Conservation (phyloP, 2,329 filamentous ascomycete species). For the Colletotrichum chlorophyti region DNA sequence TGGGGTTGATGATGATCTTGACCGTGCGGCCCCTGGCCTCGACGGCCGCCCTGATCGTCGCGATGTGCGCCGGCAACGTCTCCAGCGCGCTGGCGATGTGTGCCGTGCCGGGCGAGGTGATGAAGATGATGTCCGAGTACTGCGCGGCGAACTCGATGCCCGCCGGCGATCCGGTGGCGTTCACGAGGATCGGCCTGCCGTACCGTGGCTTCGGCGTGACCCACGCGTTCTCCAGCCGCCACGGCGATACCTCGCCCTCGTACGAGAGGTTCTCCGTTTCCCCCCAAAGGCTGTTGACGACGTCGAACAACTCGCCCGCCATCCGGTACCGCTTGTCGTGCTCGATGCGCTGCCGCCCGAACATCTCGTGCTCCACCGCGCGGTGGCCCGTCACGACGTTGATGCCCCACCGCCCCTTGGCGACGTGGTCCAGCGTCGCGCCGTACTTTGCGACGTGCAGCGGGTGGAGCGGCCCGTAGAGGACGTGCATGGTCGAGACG, state of each 20-base stretch:
- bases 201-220: background rate
- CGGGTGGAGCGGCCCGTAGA: conserved; percentile 7
- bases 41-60: background rate
- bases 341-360: conserved; percentile 2
- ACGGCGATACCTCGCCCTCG: background rate
- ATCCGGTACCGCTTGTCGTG: background rate
- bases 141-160: conserved; percentile 12
- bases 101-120: conserved; percentile 3
- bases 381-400: conserved; percentile 2
- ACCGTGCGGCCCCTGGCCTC: background rate
- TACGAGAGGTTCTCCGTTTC: conserved; percentile 78
- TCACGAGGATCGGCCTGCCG: background rate
- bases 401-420: conserved; percentile 8
- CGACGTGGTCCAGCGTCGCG: background rate
- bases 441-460: conserved; percentile 13
- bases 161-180: conserved; percentile 1
- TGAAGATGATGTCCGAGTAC: conserved; percentile 6
- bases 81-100: conserved; percentile 8
- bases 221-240: conserved; percentile 6
- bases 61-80: conserved; percentile 4
- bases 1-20: conserved; percentile 10
- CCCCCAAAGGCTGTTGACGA: conserved; percentile 80
- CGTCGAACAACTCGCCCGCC: conserved; percentile 62
- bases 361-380: conserved; percentile 5
- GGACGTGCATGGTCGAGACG: conserved; percentile 13